Base-by-base conservation (phyloP, 1,284 basidiomycete genomes). In the Sporisorium exsertum region DNA sequence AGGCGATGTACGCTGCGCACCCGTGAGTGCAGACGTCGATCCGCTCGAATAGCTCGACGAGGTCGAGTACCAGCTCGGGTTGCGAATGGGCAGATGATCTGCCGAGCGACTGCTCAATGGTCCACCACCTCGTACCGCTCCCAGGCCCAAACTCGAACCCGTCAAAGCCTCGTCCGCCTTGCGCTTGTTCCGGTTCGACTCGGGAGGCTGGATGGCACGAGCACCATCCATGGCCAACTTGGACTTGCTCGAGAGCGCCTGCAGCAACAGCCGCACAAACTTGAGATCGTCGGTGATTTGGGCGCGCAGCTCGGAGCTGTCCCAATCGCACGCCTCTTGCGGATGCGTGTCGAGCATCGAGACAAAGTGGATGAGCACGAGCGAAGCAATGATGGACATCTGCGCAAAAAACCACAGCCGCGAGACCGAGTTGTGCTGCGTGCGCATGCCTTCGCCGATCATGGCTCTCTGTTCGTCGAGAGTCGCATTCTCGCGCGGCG, bases 231-330 rank as follows among this genome's bases (percentile, higher is more conserved):
- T 62, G 7, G 80, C 80, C 33, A 80, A 57, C 52, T 72, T 66
- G 7, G 62, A 67, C 42, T 76, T 70, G 49, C 78, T 68, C 37
- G 81, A 75, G 9, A 82, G 64, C 18, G 79, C 77, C 29, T 80
- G 73, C n/a, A 82, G 64, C 32, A 82, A 35, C 27, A 78, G 53
- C 29, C 69, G 69, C 35, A 78, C 81, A 49, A 78, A 74, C 43
- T 78, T 77, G 60, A 82, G 72, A 46, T 82, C 81, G 49, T 81
- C 75, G 15, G 80, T 70, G 27, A 81, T 81, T 49, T 77, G 66
- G 12, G 77, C 75, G 8, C 81, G 64, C 54, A 79, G 29, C 49
- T 77, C 61, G 42, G 73, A 74, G 27, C 57, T 64, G 54, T 81
- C 72, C 73, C 75, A 80, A 15, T 72, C 66, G 51, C 71, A 68